Conservation (phyloP, 192 early-diverging fungal genomes). For the Podila clonocystis region DNA sequence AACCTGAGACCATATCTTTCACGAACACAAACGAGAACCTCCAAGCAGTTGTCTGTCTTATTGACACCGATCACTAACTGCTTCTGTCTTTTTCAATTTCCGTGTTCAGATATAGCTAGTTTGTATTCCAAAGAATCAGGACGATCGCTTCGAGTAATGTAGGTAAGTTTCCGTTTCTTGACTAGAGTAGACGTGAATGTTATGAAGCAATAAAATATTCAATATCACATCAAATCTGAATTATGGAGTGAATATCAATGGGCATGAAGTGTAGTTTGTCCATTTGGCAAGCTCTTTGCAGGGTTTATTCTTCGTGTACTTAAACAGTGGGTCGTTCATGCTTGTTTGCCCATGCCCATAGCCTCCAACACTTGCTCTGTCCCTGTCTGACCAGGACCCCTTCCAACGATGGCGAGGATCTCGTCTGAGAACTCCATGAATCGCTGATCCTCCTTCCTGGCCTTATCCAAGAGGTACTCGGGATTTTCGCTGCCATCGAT, state of each 20-base stretch:
- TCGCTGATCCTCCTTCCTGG: conserved; percentile 33
- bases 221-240: no score
- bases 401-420: conserved; percentile 26
- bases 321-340: not conserved
- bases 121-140: no score
- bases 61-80: not conserved
- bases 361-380: conserved; percentile 42
- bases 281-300: no score
- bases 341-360: conserved; percentile 31
- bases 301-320: no score
- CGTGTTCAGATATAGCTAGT: not conserved
- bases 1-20: conserved; percentile 35
- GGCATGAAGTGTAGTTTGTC: no score
- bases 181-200: no score
- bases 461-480: conserved; percentile 40
- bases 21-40: not conserved
- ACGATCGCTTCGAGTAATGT: no score
- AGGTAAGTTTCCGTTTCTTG: no score
- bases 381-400: conserved; percentile 29
- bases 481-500: conserved; percentile 50
- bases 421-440: conserved; percentile 50
- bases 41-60: not conserved
- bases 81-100: not conserved
- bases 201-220: no score
- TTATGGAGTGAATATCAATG: no score